These are phyloP conservation scores for Skeletonema potamos DNA, from an alignment of 108 stramenopile genomes.

Conservation along the genomic window DNA sequence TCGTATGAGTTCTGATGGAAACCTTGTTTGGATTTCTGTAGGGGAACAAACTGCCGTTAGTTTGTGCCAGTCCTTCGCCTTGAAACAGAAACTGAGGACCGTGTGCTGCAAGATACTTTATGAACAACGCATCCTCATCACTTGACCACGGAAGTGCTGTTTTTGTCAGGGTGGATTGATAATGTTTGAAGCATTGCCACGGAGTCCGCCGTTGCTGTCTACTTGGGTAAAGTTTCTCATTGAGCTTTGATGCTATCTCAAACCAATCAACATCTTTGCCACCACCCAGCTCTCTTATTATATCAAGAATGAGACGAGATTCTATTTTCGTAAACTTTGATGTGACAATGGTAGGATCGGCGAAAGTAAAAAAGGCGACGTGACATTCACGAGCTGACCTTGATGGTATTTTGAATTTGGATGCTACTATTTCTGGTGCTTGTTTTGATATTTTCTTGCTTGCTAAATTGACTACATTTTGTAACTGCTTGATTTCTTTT, in stretches of 20 bases:
- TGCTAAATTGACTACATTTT: not conserved
- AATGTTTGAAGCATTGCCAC: conserved; percentile 54
- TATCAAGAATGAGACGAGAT: conserved; percentile 29
- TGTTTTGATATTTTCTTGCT: not conserved
- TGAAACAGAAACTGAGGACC: conserved; percentile 53
- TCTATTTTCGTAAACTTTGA: conserved; percentile 50
- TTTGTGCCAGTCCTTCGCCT: conserved; percentile 22
- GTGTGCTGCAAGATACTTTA: conserved; percentile 57
- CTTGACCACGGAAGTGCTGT: conserved; percentile 47
- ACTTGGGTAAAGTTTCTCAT: conserved; percentile 10
- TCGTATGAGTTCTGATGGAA: conserved; percentile 27
- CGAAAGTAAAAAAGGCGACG: conserved; percentile 20
- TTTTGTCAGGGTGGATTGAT: conserved; percentile 33
- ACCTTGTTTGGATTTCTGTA: conserved; percentile 31
- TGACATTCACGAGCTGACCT: conserved; percentile 33
- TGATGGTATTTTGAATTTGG: conserved; percentile 11
- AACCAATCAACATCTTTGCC: conserved; percentile 31
- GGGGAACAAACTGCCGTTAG: conserved; percentile 31
- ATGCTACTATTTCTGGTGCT: conserved; percentile 18
- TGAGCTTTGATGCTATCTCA: conserved; percentile 26
- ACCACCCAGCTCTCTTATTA: conserved; percentile 11
- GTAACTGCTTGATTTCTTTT: not conserved
- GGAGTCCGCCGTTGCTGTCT: conserved; percentile 24
- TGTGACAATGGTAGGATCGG: conserved; percentile 13
- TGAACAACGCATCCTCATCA: conserved; percentile 60